These are phyloP conservation scores for Fragaria iinumae DNA, from an alignment of 306 rosid species.

Conservation along the genomic window DNA sequence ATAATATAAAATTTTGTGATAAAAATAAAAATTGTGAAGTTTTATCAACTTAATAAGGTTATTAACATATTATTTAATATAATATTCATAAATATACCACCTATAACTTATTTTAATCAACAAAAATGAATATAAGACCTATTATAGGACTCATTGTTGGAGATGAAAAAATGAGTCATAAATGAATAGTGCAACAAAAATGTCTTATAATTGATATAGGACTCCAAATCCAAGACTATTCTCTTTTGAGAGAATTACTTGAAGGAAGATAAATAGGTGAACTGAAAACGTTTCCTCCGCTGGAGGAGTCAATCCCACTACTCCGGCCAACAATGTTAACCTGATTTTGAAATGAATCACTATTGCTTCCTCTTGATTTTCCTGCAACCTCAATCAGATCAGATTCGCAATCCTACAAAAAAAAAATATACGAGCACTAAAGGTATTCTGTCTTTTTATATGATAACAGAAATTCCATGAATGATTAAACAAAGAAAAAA, in stretches of 20 bases:
- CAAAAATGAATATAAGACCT: no score
- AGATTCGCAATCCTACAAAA: slow-evolving; percentile 32
- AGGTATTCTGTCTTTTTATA: not conserved
- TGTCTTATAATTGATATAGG: no score
- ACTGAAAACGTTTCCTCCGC: slow-evolving; percentile 29
- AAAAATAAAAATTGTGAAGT: no score
- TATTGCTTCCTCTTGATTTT: slow-evolving; percentile 25
- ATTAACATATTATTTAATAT: no score
- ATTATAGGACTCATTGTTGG: no score
- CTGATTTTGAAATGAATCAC: slow-evolving; percentile 23
- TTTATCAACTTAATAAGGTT: no score
- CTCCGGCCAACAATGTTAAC: slow-evolving; percentile 33
- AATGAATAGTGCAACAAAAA: no score
- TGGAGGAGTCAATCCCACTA: slow-evolving; percentile 27
- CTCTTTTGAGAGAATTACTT: slow-evolving; percentile 37
- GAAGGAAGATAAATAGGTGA: slow-evolving; percentile 64
- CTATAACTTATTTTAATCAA: no score
- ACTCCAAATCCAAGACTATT: no score
- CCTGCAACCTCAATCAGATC: slow-evolving; percentile 36
- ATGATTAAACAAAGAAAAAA: not conserved
- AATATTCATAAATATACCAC: no score
- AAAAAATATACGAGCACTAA: slow-evolving; percentile 16
- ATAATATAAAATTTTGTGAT: no score
- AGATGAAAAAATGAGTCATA: no score
- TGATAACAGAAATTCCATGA: not conserved